Evolutionary conservation across 2,329 filamentous ascomycete genomes (phyloP), one percentile per base, ranked within the genome.

Genomic region (Fusarium musae): DNA sequence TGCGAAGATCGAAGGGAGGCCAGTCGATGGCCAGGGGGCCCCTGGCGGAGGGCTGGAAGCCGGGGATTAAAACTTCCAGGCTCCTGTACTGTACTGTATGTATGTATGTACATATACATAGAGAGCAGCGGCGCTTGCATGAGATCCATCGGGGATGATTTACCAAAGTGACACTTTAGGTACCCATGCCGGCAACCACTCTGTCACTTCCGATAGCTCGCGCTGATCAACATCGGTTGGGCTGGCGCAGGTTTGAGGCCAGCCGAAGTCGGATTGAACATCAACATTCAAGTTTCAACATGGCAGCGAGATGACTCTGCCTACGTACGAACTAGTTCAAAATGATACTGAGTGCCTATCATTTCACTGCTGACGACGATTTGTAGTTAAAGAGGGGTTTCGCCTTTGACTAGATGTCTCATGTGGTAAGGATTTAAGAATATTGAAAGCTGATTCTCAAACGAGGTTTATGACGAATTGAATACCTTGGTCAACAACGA

Each of bases 1-100:
- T 76, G 68, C 73, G 62, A 78, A 71, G 74, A 73, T 75, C 74
- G 53, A 74, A 64, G 67, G 63, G 49, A 65, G 60, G 61, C 28
- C 44, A 46, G 40, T 56, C 30, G 30, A 67, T 30, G 44, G 49
- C 66, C 39, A 39, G 71, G 69, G 47, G 44, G 44, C 26, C 70
- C 59, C 47, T 58, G 59, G 40, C 42, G 40, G 36, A 43, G 37
- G 19, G 30, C 28, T 50, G 49, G 49, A 56, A 47, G 58, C 59
- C 43, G 43, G 56, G 56, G 50, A 47, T 46, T 59, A 54, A 34
- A 70, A 66, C 54, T 54, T 49, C 32, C 56, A 53, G 32, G 23
- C 49, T 53, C 32, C 23, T 26, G 28, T 47, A 30, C 26, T 30
- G 26, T 47, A 16, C n/a, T 23, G 40, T 23, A 62, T 13, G 5